Conservation (phyloP, 108 stramenopile species). For the Nitzschia inconspicua region DNA sequence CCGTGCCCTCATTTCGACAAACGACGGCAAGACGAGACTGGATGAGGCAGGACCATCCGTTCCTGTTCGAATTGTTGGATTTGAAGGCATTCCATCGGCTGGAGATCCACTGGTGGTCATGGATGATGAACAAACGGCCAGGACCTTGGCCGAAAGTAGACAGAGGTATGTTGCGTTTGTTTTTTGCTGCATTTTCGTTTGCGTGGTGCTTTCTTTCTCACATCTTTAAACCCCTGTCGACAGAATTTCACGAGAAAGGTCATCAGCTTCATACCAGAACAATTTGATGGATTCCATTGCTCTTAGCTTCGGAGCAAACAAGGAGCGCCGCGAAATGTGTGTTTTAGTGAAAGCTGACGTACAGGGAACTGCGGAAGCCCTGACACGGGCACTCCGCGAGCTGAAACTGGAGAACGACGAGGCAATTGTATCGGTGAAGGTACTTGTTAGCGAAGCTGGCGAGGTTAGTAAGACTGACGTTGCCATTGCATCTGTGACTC, state of each 20-base stretch:
- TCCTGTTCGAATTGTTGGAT: slow-evolving; percentile 86
- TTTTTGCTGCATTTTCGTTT: not conserved
- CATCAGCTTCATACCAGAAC: slow-evolving; percentile 71
- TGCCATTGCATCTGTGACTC: slow-evolving; percentile 87
- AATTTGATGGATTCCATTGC: slow-evolving; percentile 79
- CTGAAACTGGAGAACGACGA: slow-evolving; percentile 86
- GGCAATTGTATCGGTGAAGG: slow-evolving; percentile 81
- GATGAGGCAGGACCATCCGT: slow-evolving; percentile 88
- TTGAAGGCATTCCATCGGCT: slow-evolving; percentile 83
- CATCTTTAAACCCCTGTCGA: not conserved
- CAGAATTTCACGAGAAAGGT: slow-evolving; percentile 72
- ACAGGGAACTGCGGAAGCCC: slow-evolving; percentile 92
- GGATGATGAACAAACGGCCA: slow-evolving; percentile 76
- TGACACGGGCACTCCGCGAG: slow-evolving; percentile 82
- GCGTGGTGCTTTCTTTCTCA: not conserved
- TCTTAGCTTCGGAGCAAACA: slow-evolving; percentile 61
- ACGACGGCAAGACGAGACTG: slow-evolving; percentile 76
- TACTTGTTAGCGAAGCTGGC: slow-evolving; percentile 88
- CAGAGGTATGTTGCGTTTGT: slow-evolving; percentile 38
- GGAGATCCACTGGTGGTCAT: slow-evolving; percentile 87
- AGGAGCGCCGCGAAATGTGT: slow-evolving; percentile 84
- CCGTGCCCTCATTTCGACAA: slow-evolving; percentile 69
- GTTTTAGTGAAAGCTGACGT: slow-evolving; percentile 95
- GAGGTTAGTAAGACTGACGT: slow-evolving; percentile 93
- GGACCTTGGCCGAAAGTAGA: slow-evolving; percentile 65